Base-by-base conservation (phyloP, 176 grass and related monocot species). In the Secale cereale region DNA sequence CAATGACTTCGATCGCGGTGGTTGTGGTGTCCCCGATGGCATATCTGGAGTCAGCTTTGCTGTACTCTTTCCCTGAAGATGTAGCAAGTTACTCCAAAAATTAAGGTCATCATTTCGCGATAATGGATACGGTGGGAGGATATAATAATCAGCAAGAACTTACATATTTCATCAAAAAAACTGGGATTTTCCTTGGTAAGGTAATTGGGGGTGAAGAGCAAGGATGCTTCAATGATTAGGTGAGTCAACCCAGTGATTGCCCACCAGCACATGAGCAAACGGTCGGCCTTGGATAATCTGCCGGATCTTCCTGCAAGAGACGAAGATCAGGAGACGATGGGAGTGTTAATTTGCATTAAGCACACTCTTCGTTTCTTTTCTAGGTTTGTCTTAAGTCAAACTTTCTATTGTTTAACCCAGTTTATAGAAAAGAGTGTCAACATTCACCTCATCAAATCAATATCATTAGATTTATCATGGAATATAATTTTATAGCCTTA, bases 221-320 rank as follows among this genome's bases (percentile, higher is more conserved):
- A 97, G 78, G 92, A 87, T 2, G 91, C 91, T 63, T 93, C 89
- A 1, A 97, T 88, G 77, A 97, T 83, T 10, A 97, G 89, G 69
- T 93, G 87, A 15, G 94, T 97, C 32, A 97, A 66, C 36, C 94
- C 94, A 0, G 94, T 97, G 80, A 97, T 93, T 17, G 87, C 89
- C 94, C 94, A 97, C 94, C 91, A 93, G 82, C 94, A 97, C 94
- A 97, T 93, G 48, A 97, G 73, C 87, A 87, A n/a, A 40, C 89
- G 86, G 84, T 93, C 94, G 31, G 82, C 88, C 82, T 93, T 93
- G 41, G 89, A 68, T 28, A 97, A 57, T 39, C 61, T 90, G 76
- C 70, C 74, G 17, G 81, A 88, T 86, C 78, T 72, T 50, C 87
- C 91, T 97, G 71, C 6, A 86, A 57, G 12, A 13, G 82, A 79